Percentiles rank a stretch among this genome's conserved stretches.
These are phyloP conservation scores for Clausena lansium DNA, from an alignment of 345 rosid species.

Conservation along the genomic window DNA sequence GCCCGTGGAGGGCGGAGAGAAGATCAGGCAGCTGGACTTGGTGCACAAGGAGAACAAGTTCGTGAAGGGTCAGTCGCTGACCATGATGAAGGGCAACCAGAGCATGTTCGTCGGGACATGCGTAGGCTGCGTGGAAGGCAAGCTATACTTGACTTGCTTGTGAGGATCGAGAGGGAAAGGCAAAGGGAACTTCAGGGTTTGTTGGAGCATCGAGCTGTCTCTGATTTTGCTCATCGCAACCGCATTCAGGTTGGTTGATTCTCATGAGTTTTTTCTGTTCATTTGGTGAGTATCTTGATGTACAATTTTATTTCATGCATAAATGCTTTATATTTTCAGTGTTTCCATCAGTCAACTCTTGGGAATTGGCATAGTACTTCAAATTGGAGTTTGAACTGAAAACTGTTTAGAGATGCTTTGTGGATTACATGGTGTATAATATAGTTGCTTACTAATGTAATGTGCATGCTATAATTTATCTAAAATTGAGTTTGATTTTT, in stretches of 20 bases:
- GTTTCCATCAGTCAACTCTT: background rate
- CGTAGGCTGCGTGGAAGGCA: constrained; percentile 93
- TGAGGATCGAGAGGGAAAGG: constrained; percentile 88
- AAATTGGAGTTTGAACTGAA: background rate
- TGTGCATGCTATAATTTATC: background rate
- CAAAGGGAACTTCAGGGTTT: constrained; percentile 85
- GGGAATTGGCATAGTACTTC: background rate
- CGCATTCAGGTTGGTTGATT: constrained; percentile 80
- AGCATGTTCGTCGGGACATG: constrained; percentile 68
- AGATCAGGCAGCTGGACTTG: constrained; percentile 43
- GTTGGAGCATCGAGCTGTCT: constrained; percentile 95
- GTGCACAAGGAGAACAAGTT: constrained; percentile 47
- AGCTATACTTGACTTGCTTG: constrained; percentile 79
- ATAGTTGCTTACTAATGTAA: background rate
- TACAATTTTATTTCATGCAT: constrained; percentile 1
- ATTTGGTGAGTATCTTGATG: background rate
- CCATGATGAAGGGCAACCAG: constrained; percentile 73
- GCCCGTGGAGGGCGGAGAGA: constrained; percentile 61
- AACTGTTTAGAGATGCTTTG: background rate
- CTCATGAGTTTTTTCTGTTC: background rate
- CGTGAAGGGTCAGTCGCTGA: constrained; percentile 55
- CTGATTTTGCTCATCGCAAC: constrained; percentile 98
- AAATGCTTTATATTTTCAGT: constrained; percentile 1
- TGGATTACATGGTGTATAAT: constrained; percentile 1
- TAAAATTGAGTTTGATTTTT: background rate